Base-by-base conservation (phyloP, 2,329 filamentous ascomycete genomes). In the Tolypocladium ovalisporum region DNA sequence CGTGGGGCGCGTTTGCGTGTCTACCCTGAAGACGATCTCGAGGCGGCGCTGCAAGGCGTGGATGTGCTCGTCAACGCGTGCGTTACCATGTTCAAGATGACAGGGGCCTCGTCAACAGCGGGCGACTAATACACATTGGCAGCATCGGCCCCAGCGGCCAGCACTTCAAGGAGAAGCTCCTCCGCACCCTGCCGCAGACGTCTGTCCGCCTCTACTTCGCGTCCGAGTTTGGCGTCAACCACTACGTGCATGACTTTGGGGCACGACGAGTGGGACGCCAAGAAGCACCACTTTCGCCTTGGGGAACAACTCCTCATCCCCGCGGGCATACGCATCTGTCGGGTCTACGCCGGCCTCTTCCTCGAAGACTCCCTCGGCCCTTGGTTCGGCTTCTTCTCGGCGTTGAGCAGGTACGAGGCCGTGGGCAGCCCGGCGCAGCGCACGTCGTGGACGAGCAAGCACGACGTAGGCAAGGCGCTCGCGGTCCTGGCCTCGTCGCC, bases 191-290 rank as follows among this genome's bases (percentile, higher is more conserved):
- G 0, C 64, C 67, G 2, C 24, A 56, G 27, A 64, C 69, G 0
- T 52, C 61, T 0, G 58, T 72, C 34, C 64, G 64, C 57, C 56
- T 72, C 7, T 73, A 73, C 59, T 65, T 72, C 52, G 67, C 67
- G 13, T 72, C 71, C 5, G 70, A 72, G 34, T 72, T 72, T 54
- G 71, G 71, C 15, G 70, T 72, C 42, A 66, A 73, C 57, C 70
- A 73, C 56, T 69, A 70, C 52, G 52, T 70, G 22, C 70, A 72
- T 55, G 68, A 71, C 55, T 71, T 71, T 56, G 34, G 62, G n/a
- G n/a, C 66, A 70, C 36, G 61, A 64, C 1, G 70, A 71, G 55
- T 71, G 69, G 69, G 66, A 68, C 49, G 60, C 61, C 22, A 71
- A 71, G 57, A 70, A 68, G 55, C 52, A 57, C 1, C 69, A 71